A percentile compares a stretch with the other conserved stretches of the same genome.
phyloP scores from a whole-genome alignment of 2,329 filamentous ascomycete species.

The Zopfia rhizophila region DNA sequence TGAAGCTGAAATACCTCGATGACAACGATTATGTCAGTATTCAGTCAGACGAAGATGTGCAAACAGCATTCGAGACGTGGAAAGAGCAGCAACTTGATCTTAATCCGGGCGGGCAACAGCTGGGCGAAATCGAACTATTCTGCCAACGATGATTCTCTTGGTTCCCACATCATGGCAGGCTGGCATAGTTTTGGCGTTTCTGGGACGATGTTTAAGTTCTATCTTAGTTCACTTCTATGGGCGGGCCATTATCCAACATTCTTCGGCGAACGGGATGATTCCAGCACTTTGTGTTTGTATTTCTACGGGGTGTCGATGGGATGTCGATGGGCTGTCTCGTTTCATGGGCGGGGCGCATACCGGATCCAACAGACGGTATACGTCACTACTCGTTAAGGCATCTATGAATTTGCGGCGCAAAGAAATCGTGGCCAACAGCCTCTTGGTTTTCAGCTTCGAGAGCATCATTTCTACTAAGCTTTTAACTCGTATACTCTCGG shows the following conservation, averaged over 20 bases:
- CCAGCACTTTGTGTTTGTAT: conserved; percentile 9
- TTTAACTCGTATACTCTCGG: conserved; percentile 16
- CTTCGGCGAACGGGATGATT: conserved; percentile 28
- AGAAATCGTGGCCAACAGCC: conserved; percentile 8
- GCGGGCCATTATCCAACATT: conserved; percentile 25
- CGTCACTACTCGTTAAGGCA: conserved; percentile 11
- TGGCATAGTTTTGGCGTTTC: conserved; percentile 29
- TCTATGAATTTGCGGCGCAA: conserved; percentile 6
- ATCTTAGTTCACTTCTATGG: conserved; percentile 22
- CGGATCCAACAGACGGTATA: conserved; percentile 8
- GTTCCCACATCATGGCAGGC: conserved; percentile 8
- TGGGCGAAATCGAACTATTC: conserved; percentile 82
- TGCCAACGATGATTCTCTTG: conserved; percentile 45
- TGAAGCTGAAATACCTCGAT: conserved; percentile 90
- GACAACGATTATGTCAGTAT: conserved; percentile 95
- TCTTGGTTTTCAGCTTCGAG: conserved; percentile 1
- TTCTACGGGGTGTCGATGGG: conserved; percentile 9
- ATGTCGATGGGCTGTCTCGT: conserved; percentile 8
- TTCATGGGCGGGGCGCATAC: conserved; percentile 8
- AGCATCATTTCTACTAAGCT: conserved; percentile 15
- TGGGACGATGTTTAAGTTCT: conserved; percentile 18
- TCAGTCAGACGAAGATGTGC: conserved; percentile 94
- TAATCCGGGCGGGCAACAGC: conserved; percentile 70
- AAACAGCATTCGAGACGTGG: conserved; percentile 96
- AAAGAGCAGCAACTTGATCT: conserved; percentile 75